Percentiles rank a stretch among this genome's conserved stretches.
These are phyloP conservation scores for Hysterangium stoloniferum DNA, from an alignment of 768 basidiomycete species.

Conservation along the genomic window DNA sequence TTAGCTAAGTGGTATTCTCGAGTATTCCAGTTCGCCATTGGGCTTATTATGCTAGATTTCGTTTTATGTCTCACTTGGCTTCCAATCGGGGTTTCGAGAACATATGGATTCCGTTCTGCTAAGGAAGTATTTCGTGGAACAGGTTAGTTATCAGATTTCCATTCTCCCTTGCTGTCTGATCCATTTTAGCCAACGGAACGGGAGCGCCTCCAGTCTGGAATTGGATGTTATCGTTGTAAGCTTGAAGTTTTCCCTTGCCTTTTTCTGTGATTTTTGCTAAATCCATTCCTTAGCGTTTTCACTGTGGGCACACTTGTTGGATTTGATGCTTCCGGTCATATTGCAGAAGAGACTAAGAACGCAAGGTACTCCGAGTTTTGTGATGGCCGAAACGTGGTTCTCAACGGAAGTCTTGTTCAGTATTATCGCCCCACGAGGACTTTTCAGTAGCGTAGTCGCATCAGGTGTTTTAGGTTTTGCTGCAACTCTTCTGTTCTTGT, in stretches of 20 bases:
- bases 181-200: constrained; percentile 69
- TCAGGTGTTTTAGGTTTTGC: constrained; percentile 76
- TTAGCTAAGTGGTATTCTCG: constrained; percentile 45
- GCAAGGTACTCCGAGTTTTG: constrained; percentile 38
- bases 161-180: neutral
- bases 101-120: constrained; percentile 82
- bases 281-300: constrained; percentile 54
- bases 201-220: constrained; percentile 86
- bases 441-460: constrained; percentile 67
- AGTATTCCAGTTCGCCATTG: constrained; percentile 71
- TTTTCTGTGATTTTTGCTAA: neutral
- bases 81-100: constrained; percentile 81
- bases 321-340: constrained; percentile 84
- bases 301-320: constrained; percentile 85
- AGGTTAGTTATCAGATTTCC: constrained; percentile 37
- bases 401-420: constrained; percentile 27
- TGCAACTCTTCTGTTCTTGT: constrained; percentile 74
- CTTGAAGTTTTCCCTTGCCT: constrained; percentile 12
- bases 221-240: constrained; percentile 81
- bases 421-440: constrained; percentile 74
- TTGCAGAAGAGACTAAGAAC: constrained; percentile 84
- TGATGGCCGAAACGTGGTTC: neutral
- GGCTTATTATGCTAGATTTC: constrained; percentile 78
- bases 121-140: constrained; percentile 78
- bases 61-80: constrained; percentile 86